Evolutionary conservation across 345 rosid genomes (phyloP).

Genomic region (Citrus medica): DNA sequence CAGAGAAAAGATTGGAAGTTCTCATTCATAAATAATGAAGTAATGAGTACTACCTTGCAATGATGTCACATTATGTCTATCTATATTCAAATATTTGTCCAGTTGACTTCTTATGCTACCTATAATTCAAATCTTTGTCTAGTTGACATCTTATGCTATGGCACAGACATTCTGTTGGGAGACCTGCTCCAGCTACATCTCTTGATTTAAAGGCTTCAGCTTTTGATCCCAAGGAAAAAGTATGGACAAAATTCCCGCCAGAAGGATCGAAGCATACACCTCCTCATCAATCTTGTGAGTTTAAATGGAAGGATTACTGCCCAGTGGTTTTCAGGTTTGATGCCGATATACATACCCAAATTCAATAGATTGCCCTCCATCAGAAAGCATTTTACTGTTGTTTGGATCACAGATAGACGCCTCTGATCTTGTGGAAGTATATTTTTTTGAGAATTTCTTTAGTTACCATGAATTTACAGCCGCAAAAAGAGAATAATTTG

Average conservation of each 20-base stretch:
- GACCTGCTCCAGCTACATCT: constrained; percentile 83
- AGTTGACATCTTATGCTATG: constrained; percentile 9
- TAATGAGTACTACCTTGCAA: not conserved
- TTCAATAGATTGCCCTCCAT: not conserved
- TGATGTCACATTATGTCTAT: not conserved
- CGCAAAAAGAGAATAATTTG: not conserved
- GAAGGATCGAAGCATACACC: constrained; percentile 96
- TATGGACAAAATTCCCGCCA: constrained; percentile 95
- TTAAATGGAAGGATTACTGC: constrained; percentile 97
- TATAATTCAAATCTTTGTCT: not conserved
- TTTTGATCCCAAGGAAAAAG: constrained; percentile 90
- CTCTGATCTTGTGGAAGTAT: not conserved
- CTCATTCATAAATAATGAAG: not conserved
- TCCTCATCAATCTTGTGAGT: constrained; percentile 87
- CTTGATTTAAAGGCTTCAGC: constrained; percentile 88
- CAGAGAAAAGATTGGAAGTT: not conserved
- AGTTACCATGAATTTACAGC: not conserved
- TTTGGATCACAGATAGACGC: not conserved
- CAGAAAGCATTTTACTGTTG: not conserved
- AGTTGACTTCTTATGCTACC: not conserved
- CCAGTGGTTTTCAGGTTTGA: constrained; percentile 93
- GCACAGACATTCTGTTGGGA: constrained; percentile 84
- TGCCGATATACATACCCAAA: not conserved
- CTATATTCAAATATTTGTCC: not conserved
- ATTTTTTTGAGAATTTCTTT: not conserved